Percentiles rank a stretch among this genome's conserved stretches.
phyloP scores from a whole-genome alignment of 2,329 filamentous ascomycete species.

The Cercospora berteroae region DNA sequence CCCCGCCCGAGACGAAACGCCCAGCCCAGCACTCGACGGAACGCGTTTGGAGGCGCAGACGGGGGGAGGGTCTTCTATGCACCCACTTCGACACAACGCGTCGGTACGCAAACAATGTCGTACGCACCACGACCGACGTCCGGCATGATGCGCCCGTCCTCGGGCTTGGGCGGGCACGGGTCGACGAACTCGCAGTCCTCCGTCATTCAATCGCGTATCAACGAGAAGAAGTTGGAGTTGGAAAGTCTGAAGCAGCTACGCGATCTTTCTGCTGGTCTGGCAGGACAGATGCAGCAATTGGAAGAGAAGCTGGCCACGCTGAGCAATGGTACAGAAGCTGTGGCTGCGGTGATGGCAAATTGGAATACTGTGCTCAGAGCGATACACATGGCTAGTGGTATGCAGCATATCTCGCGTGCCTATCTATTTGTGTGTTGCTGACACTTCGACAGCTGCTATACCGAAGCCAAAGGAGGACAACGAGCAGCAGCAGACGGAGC shows the following conservation, averaged over 20 bases:
- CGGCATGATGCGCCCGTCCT: slow-evolving; percentile 50
- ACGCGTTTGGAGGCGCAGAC: neutral
- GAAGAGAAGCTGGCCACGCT: slow-evolving; percentile 75
- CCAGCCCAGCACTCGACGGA: neutral
- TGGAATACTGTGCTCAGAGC: slow-evolving; percentile 84
- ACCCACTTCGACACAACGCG: neutral
- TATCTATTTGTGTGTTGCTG: slow-evolving; percentile 37
- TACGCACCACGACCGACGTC: slow-evolving; percentile 41
- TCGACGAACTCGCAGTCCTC: slow-evolving; percentile 56
- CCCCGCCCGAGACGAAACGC: neutral
- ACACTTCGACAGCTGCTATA: slow-evolving; percentile 57
- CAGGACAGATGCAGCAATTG: slow-evolving; percentile 77
- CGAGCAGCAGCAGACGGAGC: slow-evolving; percentile 37
- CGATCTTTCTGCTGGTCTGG: slow-evolving; percentile 74
- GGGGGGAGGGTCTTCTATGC: neutral
- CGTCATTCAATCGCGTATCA: slow-evolving; percentile 69
- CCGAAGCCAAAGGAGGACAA: slow-evolving; percentile 57
- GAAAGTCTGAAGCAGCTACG: slow-evolving; percentile 75
- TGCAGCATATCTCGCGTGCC: slow-evolving; percentile 63
- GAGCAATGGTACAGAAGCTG: slow-evolving; percentile 79
- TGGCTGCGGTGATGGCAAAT: slow-evolving; percentile 79
- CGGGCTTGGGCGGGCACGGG: slow-evolving; percentile 33
- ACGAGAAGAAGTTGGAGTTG: slow-evolving; percentile 81
- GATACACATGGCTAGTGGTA: slow-evolving; percentile 82
- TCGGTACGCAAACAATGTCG: slow-evolving; percentile 32